Percentiles rank a stretch among this genome's conserved stretches.
phyloP scores from a whole-genome alignment of 805 yeast genomes.

The Starmerella potacharoeniae region DNA sequence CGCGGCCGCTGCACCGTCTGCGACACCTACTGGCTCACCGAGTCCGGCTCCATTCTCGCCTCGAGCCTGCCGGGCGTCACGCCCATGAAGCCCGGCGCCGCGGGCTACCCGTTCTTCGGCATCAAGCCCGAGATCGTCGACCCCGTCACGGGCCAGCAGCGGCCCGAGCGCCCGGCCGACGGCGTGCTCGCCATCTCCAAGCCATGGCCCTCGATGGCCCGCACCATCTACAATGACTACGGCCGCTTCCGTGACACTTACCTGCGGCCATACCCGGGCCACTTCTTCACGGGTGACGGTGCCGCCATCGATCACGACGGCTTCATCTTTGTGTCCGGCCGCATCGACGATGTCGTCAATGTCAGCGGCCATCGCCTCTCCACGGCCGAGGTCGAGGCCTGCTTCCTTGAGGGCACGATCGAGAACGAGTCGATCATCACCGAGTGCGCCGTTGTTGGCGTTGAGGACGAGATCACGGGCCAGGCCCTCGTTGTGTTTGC shows the following conservation, averaged over 20 bases:
- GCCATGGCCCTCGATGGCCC: constrained; percentile 98
- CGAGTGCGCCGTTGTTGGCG: constrained; percentile 95
- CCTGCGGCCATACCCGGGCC: constrained; percentile 83
- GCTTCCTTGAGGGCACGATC: constrained; percentile 36
- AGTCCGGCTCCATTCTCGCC: constrained; percentile 89
- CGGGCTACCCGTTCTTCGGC: constrained; percentile 94
- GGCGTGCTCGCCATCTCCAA: constrained; percentile 86
- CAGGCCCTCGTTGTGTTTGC: constrained; percentile 96
- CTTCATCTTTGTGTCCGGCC: constrained; percentile 93
- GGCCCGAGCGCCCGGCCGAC: constrained; percentile 80
- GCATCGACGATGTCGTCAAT: constrained; percentile 97
- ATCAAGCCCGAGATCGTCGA: constrained; percentile 82
- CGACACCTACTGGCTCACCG: constrained; percentile 99
- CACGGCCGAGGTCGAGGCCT: constrained; percentile 97
- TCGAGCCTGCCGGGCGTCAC: constrained; percentile 91
- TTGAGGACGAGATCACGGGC: constrained; percentile 89
- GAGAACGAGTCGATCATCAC: constrained; percentile 69
- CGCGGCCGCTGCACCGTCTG: constrained; percentile 78
- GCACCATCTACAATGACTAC: constrained; percentile 88
- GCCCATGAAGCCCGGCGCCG: constrained; percentile 95
- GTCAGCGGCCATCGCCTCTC: constrained; percentile 96
- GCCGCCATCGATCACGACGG: constrained; percentile 97
- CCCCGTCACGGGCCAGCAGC: constrained; percentile 80
- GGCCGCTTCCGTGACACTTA: constrained; percentile 81
- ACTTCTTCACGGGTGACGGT: constrained; percentile 96